A percentile compares a stretch with the other conserved stretches of the same genome.
phyloP scores from a whole-genome alignment of 345 rosid genomes.

The Rhodamnia rubescens region DNA sequence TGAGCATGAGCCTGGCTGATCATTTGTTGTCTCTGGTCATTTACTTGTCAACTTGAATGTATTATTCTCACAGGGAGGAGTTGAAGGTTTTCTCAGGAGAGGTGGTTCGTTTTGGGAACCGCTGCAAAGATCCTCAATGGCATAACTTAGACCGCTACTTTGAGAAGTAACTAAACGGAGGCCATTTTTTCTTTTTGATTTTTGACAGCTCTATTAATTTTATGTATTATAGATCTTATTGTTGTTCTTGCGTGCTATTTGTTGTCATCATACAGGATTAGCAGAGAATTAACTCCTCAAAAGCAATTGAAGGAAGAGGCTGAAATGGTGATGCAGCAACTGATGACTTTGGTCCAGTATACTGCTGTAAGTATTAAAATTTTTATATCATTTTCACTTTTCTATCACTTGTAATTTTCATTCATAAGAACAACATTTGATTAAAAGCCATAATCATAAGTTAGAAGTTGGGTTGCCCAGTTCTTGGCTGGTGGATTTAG shows the following conservation, averaged over 20 bases:
- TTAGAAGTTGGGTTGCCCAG: neutral
- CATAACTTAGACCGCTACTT: slow-evolving; percentile 84
- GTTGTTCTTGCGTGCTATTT: neutral
- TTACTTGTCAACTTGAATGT: neutral
- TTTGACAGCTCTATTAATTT: neutral
- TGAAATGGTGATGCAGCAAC: slow-evolving; percentile 38
- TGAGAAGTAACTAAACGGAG: slow-evolving; percentile 39
- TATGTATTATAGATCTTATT: neutral
- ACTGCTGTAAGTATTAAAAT: slow-evolving; percentile 60
- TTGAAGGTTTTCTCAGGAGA: slow-evolving; percentile 72
- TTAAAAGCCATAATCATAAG: neutral
- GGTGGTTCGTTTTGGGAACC: slow-evolving; percentile 93
- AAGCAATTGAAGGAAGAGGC: slow-evolving; percentile 65
- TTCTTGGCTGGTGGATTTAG: neutral
- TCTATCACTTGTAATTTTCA: neutral
- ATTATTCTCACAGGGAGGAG: slow-evolving; percentile 52
- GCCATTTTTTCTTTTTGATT: neutral
- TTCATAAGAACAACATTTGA: neutral
- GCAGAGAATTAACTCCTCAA: slow-evolving; percentile 57
- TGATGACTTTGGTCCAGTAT: slow-evolving; percentile 63
- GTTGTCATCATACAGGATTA: slow-evolving; percentile 31
- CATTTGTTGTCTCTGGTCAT: neutral
- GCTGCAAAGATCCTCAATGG: slow-evolving; percentile 93
- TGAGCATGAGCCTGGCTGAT: neutral
- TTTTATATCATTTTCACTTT: neutral